Conservation (phyloP, 2,329 filamentous ascomycete species). For the Trichoderma sp. region DNA sequence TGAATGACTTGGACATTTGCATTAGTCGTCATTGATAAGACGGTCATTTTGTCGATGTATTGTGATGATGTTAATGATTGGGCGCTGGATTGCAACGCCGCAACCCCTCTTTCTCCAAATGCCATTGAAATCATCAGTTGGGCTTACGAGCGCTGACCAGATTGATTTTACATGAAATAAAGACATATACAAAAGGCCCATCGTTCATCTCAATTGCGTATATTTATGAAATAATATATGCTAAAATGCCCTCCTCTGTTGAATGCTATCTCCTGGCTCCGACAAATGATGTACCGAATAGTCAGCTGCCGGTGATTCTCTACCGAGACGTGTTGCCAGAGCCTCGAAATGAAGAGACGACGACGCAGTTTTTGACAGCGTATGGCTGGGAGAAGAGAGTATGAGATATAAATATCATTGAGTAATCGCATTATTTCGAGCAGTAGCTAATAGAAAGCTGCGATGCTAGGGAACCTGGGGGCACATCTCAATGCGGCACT, state of each 20-base stretch:
- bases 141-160: neutral
- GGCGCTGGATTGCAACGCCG: neutral
- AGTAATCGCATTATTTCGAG: neutral
- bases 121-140: neutral
- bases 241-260: neutral
- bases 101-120: neutral
- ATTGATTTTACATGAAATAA: neutral
- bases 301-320: neutral
- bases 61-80: neutral
- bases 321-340: neutral
- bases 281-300: neutral
- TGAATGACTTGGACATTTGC: neutral
- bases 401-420: neutral
- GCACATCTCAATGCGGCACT: neutral
- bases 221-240: neutral
- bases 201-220: neutral
- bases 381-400: slow-evolving; percentile 4
- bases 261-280: neutral
- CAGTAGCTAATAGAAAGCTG: neutral
- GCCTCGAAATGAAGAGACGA: neutral
- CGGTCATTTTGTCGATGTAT: neutral
- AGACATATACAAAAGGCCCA: no score
- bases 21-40: neutral
- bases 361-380: neutral
- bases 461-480: neutral